A percentile compares a stretch with the other conserved stretches of the same genome.
phyloP scores from a whole-genome alignment of 768 basidiomycete species.

The Cyathus striatus region DNA sequence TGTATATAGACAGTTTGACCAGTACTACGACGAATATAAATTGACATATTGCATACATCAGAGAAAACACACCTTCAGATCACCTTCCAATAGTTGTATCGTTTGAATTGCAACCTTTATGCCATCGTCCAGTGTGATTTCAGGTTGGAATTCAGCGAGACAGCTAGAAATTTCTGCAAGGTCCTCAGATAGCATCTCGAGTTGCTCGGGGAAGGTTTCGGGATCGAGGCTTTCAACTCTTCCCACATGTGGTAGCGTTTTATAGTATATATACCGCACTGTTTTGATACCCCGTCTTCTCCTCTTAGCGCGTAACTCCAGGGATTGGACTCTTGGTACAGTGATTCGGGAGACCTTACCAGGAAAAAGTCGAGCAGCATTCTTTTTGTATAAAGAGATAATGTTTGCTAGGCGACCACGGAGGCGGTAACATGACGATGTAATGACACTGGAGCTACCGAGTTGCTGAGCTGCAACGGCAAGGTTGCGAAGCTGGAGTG shows the following conservation, averaged over 20 bases:
- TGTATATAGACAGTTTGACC: slow-evolving; percentile 66
- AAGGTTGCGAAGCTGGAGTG: slow-evolving; percentile 63
- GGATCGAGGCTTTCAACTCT: slow-evolving; percentile 56
- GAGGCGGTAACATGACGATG: slow-evolving; percentile 68
- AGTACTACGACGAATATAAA: slow-evolving; percentile 42
- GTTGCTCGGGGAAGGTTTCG: slow-evolving; percentile 62
- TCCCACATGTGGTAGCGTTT: slow-evolving; percentile 43
- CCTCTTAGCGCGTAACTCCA: slow-evolving; percentile 22
- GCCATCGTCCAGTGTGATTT: slow-evolving; percentile 70
- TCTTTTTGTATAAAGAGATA: slow-evolving; percentile 67
- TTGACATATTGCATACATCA: not conserved
- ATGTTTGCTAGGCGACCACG: slow-evolving; percentile 66
- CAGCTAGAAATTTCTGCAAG: slow-evolving; percentile 64
- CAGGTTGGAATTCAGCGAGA: slow-evolving; percentile 76
- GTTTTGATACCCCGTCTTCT: slow-evolving; percentile 24
- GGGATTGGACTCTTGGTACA: slow-evolving; percentile 27
- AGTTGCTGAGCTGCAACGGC: slow-evolving; percentile 73
- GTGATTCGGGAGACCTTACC: slow-evolving; percentile 47
- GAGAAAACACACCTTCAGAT: slow-evolving; percentile 47
- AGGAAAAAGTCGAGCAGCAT: slow-evolving; percentile 73
- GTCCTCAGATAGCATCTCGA: slow-evolving; percentile 58
- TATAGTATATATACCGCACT: slow-evolving; percentile 27
- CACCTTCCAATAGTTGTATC: slow-evolving; percentile 67
- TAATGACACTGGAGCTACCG: slow-evolving; percentile 71
- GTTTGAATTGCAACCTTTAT: slow-evolving; percentile 62